Percentiles rank a stretch among this genome's conserved stretches.
These are phyloP conservation scores for Phytopythium ostracodes DNA, from an alignment of 352 stramenopile genomes.

Conservation along the genomic window DNA sequence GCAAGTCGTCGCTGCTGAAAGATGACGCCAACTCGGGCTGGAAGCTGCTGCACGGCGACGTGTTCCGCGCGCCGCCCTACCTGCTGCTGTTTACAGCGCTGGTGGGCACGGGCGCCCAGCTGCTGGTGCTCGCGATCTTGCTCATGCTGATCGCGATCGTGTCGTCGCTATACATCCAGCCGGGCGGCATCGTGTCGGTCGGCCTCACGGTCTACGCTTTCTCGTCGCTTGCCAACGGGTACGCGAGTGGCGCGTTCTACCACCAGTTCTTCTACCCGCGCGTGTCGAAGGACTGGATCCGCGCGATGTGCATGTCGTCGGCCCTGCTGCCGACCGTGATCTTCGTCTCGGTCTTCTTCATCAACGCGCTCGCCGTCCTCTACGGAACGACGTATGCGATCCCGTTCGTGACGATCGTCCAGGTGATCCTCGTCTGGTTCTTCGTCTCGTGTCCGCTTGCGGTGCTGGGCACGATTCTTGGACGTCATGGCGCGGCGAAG, in stretches of 20 bases:
- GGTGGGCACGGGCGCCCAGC: constrained; percentile 94
- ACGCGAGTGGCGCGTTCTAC: constrained; percentile 87
- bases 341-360: constrained; percentile 86
- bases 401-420: constrained; percentile 81
- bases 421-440: constrained; percentile 96
- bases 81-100: constrained; percentile 95
- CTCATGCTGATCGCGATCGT: constrained; percentile 96
- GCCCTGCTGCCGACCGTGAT: constrained; percentile 68
- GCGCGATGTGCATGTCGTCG: constrained; percentile 83
- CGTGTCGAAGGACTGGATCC: constrained; percentile 90
- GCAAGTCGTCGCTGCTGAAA: constrained; percentile 74
- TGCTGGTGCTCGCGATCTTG: constrained; percentile 91
- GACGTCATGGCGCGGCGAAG: constrained; percentile 91
- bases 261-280: constrained; percentile 91
- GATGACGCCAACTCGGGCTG: constrained; percentile 89
- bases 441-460: constrained; percentile 96
- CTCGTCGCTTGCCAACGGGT: constrained; percentile 89
- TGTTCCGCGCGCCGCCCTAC: constrained; percentile 91
- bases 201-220: constrained; percentile 94
- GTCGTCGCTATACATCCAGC: constrained; percentile 95
- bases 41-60: constrained; percentile 96
- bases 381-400: constrained; percentile 88
- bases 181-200: constrained; percentile 93
- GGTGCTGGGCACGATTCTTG: constrained; percentile 96
- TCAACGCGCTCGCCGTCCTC: constrained; percentile 77